Evolutionary conservation across 2,329 filamentous ascomycete species (phyloP), one percentile per base, ranked within the genome.

Genomic region (Sclerotinia borealis): DNA sequence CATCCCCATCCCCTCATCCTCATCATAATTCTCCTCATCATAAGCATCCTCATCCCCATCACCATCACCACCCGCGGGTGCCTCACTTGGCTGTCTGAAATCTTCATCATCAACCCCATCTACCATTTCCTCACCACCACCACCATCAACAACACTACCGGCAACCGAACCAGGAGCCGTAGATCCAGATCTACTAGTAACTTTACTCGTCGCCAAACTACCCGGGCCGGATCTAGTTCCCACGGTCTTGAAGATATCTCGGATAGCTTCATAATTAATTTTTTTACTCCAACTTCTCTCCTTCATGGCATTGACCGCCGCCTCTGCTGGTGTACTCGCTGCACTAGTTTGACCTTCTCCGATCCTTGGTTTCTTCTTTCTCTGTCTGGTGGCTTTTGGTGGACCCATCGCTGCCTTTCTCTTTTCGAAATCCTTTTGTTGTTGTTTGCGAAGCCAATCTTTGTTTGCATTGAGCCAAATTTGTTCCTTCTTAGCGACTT

Each of bases 381-480:
- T 79, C 60, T 82, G 82, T 29, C 85, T 80, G n/a, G 77, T 81
- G 63, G 80, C 82, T 77, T 82, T 90, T 63, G 79, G 83, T 68
- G 67, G 80, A 64, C 77, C 82, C 11, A 81, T 81, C 31, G 74
- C 78, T 64, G 83, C 84, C 66, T 85, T 78, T 75, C 92, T 91
- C 64, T 87, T 84, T 45, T 89, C 85, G 63, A 96, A 88, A 8
- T 89, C 82, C 75, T 95, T 96, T 65, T 90, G 86, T 72, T 97
- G 92, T 73, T 96, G 89, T 55, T 87, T 84, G 10, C 93, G 90
- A 45, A 99, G 81, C 84, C 93, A 99, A 69, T 96, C 92, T 74
- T 95, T 92, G 76, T 99, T 98, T 73, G 93, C 88, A 65, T 93
- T 93, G 49, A 96, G 87, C 95, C 95, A 99, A 59, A 98, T 90